A percentile compares a stretch with the other conserved stretches of the same genome.
Evolutionary conservation across 768 basidiomycete genomes (phyloP).

Genomic region (Suillus sp.): DNA sequence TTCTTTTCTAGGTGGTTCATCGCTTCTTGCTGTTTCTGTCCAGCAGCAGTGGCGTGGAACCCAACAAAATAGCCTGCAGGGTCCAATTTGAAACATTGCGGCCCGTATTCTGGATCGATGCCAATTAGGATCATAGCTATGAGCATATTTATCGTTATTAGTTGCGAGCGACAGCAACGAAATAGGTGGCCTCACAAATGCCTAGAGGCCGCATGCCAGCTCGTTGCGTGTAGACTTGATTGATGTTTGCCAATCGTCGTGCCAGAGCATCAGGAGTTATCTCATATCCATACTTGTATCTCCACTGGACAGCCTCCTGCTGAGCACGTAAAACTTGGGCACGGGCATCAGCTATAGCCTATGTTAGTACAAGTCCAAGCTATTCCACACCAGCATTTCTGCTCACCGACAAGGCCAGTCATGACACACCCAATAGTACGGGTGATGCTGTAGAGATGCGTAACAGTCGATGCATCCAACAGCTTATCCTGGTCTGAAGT

Average conservation of each 20-base stretch:
- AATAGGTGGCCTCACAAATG: slow-evolving; percentile 63
- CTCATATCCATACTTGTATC: slow-evolving; percentile 97
- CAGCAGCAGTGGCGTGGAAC: slow-evolving; percentile 95
- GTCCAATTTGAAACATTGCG: slow-evolving; percentile 98
- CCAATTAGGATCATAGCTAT: slow-evolving; percentile 97
- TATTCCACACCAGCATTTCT: slow-evolving; percentile 2
- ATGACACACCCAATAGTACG: slow-evolving; percentile 97
- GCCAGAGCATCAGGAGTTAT: slow-evolving; percentile 97
- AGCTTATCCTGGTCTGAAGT: slow-evolving; percentile 80
- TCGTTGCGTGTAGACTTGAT: slow-evolving; percentile 97
- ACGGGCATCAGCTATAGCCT: slow-evolving; percentile 78
- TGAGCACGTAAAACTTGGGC: slow-evolving; percentile 87
- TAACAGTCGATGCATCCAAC: slow-evolving; percentile 90
- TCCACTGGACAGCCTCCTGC: slow-evolving; percentile 86
- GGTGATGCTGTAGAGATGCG: slow-evolving; percentile 95
- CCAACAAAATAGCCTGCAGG: slow-evolving; percentile 99
- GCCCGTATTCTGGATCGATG: slow-evolving; percentile 85
- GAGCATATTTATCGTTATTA: slow-evolving; percentile 8
- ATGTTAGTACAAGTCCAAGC: slow-evolving; percentile 3
- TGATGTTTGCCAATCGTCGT: slow-evolving; percentile 93
- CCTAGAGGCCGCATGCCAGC: slow-evolving; percentile 97
- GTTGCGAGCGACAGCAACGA: not conserved
- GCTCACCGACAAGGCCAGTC: slow-evolving; percentile 92
- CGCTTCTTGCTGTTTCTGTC: slow-evolving; percentile 97
- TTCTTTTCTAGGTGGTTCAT: slow-evolving; percentile 99